Conservation (phyloP, 2,329 filamentous ascomycete species). For the Gaeumannomyces sp. region DNA sequence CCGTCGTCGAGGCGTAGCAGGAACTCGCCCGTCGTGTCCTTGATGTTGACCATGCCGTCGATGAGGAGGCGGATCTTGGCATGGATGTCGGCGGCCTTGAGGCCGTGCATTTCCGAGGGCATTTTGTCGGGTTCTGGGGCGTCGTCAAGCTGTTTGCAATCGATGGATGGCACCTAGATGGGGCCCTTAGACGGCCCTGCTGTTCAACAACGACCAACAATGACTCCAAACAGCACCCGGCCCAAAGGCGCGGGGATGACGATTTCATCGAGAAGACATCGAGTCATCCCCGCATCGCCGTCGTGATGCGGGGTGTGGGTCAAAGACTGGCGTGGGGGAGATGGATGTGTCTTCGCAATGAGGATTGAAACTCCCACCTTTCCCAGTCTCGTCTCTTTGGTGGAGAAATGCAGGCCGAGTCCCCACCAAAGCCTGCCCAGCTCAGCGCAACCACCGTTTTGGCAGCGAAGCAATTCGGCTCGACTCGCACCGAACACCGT, state of each 20-base stretch:
- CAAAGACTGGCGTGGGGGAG: too few species aligned
- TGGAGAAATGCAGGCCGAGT: constrained; percentile 12
- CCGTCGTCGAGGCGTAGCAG: constrained; percentile 65
- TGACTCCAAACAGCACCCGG: not conserved
- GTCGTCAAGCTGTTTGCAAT: too few species aligned
- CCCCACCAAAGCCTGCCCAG: not conserved
- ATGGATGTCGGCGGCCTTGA: constrained; percentile 42
- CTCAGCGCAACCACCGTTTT: too few species aligned
- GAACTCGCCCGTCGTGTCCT: constrained; percentile 68
- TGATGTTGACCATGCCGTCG: constrained; percentile 69
- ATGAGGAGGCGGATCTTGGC: constrained; percentile 60
- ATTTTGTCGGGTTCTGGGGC: constrained; percentile 21
- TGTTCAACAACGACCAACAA: too few species aligned
- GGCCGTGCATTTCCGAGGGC: constrained; percentile 36
- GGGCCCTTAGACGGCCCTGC: too few species aligned
- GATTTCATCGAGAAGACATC: not conserved
- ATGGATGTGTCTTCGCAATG: not conserved
- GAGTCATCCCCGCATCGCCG: not conserved
- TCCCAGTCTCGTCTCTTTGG: constrained; percentile 7
- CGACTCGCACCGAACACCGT: not conserved
- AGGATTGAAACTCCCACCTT: too few species aligned
- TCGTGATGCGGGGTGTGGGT: not conserved
- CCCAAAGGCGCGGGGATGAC: not conserved
- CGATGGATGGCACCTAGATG: too few species aligned
- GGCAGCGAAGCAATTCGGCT: not conserved